Conservation (phyloP, 345 rosid genomes). For the Lepidium aucheri region DNA sequence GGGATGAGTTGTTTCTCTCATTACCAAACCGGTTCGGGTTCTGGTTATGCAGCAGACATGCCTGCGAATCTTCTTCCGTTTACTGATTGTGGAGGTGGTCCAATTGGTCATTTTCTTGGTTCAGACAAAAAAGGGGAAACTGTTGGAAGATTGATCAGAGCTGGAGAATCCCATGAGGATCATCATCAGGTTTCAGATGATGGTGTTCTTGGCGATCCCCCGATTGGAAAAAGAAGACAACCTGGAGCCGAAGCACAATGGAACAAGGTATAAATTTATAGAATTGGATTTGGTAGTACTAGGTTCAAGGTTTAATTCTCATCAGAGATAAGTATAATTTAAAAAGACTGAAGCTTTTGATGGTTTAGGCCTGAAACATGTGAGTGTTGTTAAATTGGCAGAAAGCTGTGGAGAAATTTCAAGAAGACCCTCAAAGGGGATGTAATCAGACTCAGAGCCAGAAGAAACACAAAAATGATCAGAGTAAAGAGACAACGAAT, state of each 20-base stretch:
- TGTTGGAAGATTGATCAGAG: conserved; percentile 34
- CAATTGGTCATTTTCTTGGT: conserved; percentile 51
- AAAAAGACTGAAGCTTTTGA: conserved; percentile 3
- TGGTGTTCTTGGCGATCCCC: conserved; percentile 35
- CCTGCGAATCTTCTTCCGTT: conserved; percentile 45
- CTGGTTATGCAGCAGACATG: conserved; percentile 40
- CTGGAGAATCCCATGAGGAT: conserved; percentile 36
- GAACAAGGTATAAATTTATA: conserved; percentile 39
- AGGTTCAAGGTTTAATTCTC: background rate
- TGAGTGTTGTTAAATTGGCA: conserved; percentile 8
- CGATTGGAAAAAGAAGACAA: conserved; percentile 53
- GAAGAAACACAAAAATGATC: conserved; percentile 54
- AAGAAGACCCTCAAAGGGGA: conserved; percentile 41
- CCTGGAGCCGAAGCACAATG: conserved; percentile 38
- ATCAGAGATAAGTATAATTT: background rate
- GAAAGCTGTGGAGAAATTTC: conserved; percentile 44
- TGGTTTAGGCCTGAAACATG: conserved; percentile 26
- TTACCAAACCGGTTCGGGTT: conserved; percentile 43
- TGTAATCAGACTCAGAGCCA: conserved; percentile 48
- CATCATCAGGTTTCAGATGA: conserved; percentile 46
- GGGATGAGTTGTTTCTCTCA: conserved; percentile 46
- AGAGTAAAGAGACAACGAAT: conserved; percentile 42
- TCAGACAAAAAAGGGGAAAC: conserved; percentile 35
- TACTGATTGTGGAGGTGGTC: conserved; percentile 43
- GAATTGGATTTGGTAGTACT: background rate